These are phyloP conservation scores for Saussurea involucrata DNA, from an alignment of 129 eudicot species.

Conservation along the genomic window DNA sequence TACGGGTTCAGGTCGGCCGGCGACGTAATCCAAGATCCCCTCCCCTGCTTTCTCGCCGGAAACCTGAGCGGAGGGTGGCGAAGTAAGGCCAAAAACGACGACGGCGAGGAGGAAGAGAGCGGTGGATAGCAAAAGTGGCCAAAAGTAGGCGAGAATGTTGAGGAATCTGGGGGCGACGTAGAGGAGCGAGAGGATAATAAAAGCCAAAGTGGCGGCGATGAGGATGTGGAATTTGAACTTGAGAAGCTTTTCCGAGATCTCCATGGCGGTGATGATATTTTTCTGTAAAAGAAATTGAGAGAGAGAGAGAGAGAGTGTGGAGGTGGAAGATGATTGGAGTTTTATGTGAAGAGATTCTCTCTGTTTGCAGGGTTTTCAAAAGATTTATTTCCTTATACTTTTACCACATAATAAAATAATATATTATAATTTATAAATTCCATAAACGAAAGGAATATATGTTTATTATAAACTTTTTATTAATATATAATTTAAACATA, in stretches of 20 bases:
- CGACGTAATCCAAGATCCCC: slow-evolving; percentile 62
- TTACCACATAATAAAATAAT: too few relatives aligned
- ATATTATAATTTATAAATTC: background rate
- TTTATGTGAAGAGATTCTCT: slow-evolving; percentile 5
- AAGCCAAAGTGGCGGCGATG: slow-evolving; percentile 1
- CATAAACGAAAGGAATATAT: background rate
- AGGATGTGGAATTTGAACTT: slow-evolving; percentile 40
- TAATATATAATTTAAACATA: background rate
- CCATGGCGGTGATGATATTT: slow-evolving; percentile 34
- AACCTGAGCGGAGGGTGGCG: slow-evolving; percentile 42
- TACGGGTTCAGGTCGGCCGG: slow-evolving; percentile 29
- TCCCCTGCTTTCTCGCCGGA: slow-evolving; percentile 59
- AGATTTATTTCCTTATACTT: too few relatives aligned
- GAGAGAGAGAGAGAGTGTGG: background rate
- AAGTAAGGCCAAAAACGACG: slow-evolving; percentile 46
- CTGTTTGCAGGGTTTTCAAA: background rate
- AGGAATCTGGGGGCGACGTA: slow-evolving; percentile 43
- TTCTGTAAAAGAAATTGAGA: background rate
- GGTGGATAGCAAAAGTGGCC: slow-evolving; percentile 67
- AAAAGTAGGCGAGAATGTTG: slow-evolving; percentile 52
- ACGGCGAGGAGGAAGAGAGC: slow-evolving; percentile 54
- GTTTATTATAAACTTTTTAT: background rate
- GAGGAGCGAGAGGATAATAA: slow-evolving; percentile 18
- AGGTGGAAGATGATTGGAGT: background rate
- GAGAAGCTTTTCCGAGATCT: slow-evolving; percentile 42